Conservation (phyloP, 805 yeast genomes). For the Wickerhamiella brachini region DNA sequence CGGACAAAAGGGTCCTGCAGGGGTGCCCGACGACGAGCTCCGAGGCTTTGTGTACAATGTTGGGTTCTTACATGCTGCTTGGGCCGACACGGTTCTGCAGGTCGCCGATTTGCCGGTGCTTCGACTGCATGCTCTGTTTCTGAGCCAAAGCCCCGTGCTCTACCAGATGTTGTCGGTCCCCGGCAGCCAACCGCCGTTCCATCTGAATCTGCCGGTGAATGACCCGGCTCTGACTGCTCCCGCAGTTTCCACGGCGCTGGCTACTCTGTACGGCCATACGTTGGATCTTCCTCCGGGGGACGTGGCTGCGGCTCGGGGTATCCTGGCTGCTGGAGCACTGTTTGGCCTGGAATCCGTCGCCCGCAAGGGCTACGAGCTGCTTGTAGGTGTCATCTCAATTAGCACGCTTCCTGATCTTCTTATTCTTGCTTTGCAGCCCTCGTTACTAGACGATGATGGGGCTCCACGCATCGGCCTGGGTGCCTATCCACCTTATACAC, state of each 20-base stretch:
- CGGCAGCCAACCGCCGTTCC: constrained; percentile 19
- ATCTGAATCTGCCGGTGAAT: constrained; percentile 13
- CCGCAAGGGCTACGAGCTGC: constrained; percentile 14
- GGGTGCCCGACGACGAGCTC: neutral
- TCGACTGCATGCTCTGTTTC: constrained; percentile 24
- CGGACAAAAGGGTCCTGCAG: neutral
- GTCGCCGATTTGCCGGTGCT: constrained; percentile 19
- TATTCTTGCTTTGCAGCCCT: constrained; percentile 15
- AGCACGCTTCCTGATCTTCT: constrained; percentile 16
- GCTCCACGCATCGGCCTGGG: constrained; percentile 14
- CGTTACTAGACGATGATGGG: neutral
- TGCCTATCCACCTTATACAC: constrained; percentile 23
- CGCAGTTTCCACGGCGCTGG: constrained; percentile 21
- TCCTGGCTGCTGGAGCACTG: constrained; percentile 21
- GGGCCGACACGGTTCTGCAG: constrained; percentile 24
- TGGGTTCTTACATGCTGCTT: constrained; percentile 16
- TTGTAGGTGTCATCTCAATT: constrained; percentile 3
- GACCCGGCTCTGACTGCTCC: constrained; percentile 19
- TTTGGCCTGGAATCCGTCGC: constrained; percentile 21
- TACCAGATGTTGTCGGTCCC: constrained; percentile 14
- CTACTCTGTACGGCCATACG: constrained; percentile 22
- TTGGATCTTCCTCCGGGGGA: constrained; percentile 13
- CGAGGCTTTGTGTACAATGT: neutral
- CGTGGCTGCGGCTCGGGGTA: constrained; percentile 17
- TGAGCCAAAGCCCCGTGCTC: constrained; percentile 22